These are phyloP conservation scores for Botrytis squamosa DNA, from an alignment of 2,329 filamentous ascomycete species.

Conservation along the genomic window DNA sequence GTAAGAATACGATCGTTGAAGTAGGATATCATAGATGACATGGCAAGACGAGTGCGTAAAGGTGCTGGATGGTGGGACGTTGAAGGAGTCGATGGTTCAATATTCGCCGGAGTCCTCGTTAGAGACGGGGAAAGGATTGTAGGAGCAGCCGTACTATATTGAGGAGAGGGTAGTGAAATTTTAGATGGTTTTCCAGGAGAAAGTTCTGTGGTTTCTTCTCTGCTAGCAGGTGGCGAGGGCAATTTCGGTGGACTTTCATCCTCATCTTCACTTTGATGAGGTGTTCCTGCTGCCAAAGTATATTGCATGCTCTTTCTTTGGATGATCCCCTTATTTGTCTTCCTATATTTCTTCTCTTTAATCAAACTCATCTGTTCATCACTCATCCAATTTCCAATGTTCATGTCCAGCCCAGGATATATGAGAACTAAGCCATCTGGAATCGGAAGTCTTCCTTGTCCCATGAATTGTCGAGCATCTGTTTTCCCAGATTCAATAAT, in stretches of 20 bases:
- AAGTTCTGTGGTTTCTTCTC: neutral
- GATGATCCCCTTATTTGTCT: constrained; percentile 75
- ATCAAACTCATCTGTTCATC: constrained; percentile 97
- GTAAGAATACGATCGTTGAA: constrained; percentile 94
- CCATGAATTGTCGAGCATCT: constrained; percentile 54
- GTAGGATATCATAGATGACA: constrained; percentile 96
- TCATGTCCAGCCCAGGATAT: constrained; percentile 93
- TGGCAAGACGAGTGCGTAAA: constrained; percentile 82
- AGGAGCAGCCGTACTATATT: constrained; percentile 31
- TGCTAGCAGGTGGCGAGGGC: constrained; percentile 21
- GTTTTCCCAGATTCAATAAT: constrained; percentile 71
- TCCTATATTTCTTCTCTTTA: constrained; percentile 73
- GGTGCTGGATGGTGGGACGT: constrained; percentile 54
- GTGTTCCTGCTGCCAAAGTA: constrained; percentile 77
- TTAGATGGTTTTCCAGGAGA: neutral
- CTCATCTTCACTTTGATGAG: constrained; percentile 76
- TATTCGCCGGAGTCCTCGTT: constrained; percentile 3
- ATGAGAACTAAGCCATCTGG: constrained; percentile 82
- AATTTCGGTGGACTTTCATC: constrained; percentile 43
- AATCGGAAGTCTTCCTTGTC: constrained; percentile 61
- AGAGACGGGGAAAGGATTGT: constrained; percentile 28
- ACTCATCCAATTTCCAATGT: constrained; percentile 98
- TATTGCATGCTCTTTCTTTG: constrained; percentile 88
- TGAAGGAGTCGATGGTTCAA: constrained; percentile 24
- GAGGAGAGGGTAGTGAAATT: constrained; percentile 13